Evolutionary conservation across 345 rosid species (phyloP), one percentile per base, ranked within the genome.

Genomic region (Hypericum androsaemum): DNA sequence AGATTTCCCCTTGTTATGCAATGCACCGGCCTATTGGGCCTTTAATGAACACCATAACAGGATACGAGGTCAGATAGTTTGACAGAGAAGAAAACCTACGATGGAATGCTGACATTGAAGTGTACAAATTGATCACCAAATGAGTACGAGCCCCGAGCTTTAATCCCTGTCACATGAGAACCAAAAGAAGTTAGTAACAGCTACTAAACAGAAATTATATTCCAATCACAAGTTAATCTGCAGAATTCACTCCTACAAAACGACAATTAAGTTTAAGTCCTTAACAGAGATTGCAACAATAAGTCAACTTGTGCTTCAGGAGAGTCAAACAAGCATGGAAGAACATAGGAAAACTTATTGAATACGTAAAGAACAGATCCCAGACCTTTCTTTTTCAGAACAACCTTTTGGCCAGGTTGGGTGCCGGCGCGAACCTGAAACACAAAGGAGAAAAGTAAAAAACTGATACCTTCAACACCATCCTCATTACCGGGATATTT

Each of bases 391-490:
- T 66, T 82, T 82, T 92, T 85, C 58, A 92, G 70, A 53, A 88
- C 99, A 38, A 92, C 99, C 75, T 94, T 94, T 66, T 94, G 99
- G 60, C 99, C 94, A 54, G 97, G 94, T 67, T 94, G 99, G 56
- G 94, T 83, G 57, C 99, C 99, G 52, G 97, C 74, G 12, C 94
- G 89, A 56, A 94, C 90, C 98, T 90, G 74, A 56, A 65, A 59
- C 32, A 22, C 32, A 50, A 10, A 41, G 3, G 5, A 60, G 48
- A 39, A 40, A 22, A 52, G 28, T 14, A 42, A 12, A 36, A 42
- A 38, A 11, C 22, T 49, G 22, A 49, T 32, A 40, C 41, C 38
- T 46, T 5, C n/a, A 16, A 3, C 6, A 3, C n/a, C 16, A 7
- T 54, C 28, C 15, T 36, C 1, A 45, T n/a, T 9, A 35, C 5